Evolutionary conservation across 1,284 basidiomycete species (phyloP).

Genomic region (Puccinia brachypodii): DNA sequence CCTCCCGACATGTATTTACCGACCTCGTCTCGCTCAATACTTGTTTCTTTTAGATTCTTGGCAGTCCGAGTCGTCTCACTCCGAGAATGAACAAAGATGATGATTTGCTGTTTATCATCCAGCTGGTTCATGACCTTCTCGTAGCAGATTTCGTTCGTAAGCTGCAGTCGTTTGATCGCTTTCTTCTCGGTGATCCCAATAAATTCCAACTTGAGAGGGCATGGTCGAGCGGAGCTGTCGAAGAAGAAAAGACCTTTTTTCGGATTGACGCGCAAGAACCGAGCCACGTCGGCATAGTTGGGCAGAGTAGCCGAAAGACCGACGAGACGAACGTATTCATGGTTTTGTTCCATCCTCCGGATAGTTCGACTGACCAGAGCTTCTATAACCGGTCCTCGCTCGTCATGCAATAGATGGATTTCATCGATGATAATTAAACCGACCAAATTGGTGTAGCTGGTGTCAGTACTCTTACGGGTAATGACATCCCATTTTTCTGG

Average conservation of each 20-base stretch:
- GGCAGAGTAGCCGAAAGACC: slow-evolving; percentile 95
- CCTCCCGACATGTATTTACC: slow-evolving; percentile 91
- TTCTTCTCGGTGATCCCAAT: slow-evolving; percentile 99
- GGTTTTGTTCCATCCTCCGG: slow-evolving; percentile 89
- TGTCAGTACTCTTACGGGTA: slow-evolving; percentile 95
- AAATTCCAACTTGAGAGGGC: slow-evolving; percentile 93
- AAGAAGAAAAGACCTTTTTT: slow-evolving; percentile 95
- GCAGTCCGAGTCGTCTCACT: slow-evolving; percentile 99
- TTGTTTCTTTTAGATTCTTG: slow-evolving; percentile 88
- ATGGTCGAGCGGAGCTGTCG: slow-evolving; percentile 88
- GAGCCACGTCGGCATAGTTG: slow-evolving; percentile 98
- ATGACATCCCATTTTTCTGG: slow-evolving; percentile 99
- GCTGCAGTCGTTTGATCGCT: slow-evolving; percentile 95
- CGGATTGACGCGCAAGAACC: slow-evolving; percentile 92
- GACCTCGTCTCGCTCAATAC: slow-evolving; percentile 93
- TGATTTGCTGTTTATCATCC: slow-evolving; percentile 68
- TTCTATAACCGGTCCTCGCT: slow-evolving; percentile 96
- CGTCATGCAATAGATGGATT: slow-evolving; percentile 95
- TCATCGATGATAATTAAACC: slow-evolving; percentile 97
- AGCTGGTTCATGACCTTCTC: slow-evolving; percentile 71
- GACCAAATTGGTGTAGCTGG: slow-evolving; percentile 94
- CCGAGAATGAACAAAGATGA: slow-evolving; percentile 96
- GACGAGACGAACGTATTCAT: slow-evolving; percentile 86
- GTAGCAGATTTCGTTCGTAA: slow-evolving; percentile 99
- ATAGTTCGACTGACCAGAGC: slow-evolving; percentile 88